Base-by-base conservation (phyloP, 768 basidiomycete species). In the Phlegmacium glaucopus region DNA sequence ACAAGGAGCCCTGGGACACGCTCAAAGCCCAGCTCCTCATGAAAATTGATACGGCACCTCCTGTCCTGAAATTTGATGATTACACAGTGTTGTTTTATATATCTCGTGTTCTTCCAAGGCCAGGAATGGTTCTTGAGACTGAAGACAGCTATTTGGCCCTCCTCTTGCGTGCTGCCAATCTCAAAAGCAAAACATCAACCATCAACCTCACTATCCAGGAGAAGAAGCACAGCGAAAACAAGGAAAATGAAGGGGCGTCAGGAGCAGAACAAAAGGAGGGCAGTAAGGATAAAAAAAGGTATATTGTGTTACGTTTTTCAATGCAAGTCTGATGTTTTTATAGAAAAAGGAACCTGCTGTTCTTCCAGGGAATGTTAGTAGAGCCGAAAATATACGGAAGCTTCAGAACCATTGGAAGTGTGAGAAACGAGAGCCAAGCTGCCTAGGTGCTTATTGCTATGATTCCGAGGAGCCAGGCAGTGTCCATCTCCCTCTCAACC, bases 401-500 rank as follows among this genome's bases (percentile, higher is more conserved):
- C 13, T 32, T 8, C 30, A 32, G 13, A 13, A 32, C 9, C 30
- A 32, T 8, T 32, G 30, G 30, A 32, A 32, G 13, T 32, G 30
- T 13, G 9, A 32, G 13, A 32, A 32, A 32, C 30, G 13, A 32
- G 9, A 32, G 13, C 8, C 8, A 8, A 32, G 9, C 8, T 32
- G 30, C 30, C 9, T 32, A 8, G 30, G 30, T 32, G 30, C 13
- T 15, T 39, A 22, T 15, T 39, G 18, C 38, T 22, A 8, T n/a
- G 9, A 8, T 15, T 1, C 16, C 44, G 48, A n/a, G 8, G 27
- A 48, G 9, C 8, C 30, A 8, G 35, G 55, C 52, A n/a, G n/a
- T n/a, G 53, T 46, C 37, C 56, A 52, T 47, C 42, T 51, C 4
- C 41, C 45, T 9, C 25, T 51, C 4, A 51, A 18, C 29, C 45